Conservation (phyloP, 352 stramenopile genomes). For the Pythium volutum region DNA sequence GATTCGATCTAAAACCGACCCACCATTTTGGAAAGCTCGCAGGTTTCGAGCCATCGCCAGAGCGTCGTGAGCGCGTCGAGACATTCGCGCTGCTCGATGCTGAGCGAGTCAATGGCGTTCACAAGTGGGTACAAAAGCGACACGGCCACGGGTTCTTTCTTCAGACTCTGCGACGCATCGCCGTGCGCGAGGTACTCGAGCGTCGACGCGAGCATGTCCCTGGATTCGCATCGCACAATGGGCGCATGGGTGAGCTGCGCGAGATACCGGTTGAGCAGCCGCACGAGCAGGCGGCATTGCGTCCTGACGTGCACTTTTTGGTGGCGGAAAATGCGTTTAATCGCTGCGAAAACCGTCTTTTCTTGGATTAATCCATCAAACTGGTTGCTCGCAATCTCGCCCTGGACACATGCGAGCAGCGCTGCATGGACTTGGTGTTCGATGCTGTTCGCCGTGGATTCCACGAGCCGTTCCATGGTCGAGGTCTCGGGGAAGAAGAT, state of each 20-base stretch:
- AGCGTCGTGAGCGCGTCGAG: conserved; percentile 63
- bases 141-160: conserved; percentile 30
- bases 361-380: conserved; percentile 62
- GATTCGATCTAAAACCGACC: conserved; percentile 5
- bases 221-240: conserved; percentile 47
- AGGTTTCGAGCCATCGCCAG: conserved; percentile 39
- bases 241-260: conserved; percentile 31
- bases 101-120: conserved; percentile 66
- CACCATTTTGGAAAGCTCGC: conserved; percentile 43
- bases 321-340: conserved; percentile 53
- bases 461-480: conserved; percentile 20
- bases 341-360: conserved; percentile 41
- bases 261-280: conserved; percentile 47
- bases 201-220: conserved; percentile 56
- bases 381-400: conserved; percentile 53
- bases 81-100: conserved; percentile 67
- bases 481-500: conserved; percentile 27
- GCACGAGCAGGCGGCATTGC: conserved; percentile 39
- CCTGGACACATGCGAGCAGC: conserved; percentile 40
- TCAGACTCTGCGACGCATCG: background rate
- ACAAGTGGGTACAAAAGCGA: conserved; percentile 63
- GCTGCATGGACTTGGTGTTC: conserved; percentile 38
- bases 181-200: conserved; percentile 51
- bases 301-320: conserved; percentile 31
- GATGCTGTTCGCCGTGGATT: conserved; percentile 21